Conservation (phyloP, 192 early-diverging fungal species). For the Coemansia sp. region DNA sequence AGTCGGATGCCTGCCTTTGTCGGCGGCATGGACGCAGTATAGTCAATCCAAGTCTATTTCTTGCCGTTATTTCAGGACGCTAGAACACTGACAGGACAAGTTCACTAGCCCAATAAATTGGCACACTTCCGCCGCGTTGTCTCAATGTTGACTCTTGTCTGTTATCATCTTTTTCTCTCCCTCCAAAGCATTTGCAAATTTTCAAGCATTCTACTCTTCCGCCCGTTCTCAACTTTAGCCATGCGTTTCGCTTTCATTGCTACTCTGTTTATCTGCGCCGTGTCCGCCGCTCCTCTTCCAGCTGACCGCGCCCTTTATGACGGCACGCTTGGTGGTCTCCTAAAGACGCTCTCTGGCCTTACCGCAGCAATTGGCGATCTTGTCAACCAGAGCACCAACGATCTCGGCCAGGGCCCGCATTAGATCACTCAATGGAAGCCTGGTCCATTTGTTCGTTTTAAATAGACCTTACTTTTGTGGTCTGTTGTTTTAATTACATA, state of each 20-base stretch:
- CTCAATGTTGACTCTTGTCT: neutral
- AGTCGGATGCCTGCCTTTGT: neutral
- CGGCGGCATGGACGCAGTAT: neutral
- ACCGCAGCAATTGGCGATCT: conserved; percentile 41
- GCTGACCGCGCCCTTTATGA: conserved; percentile 36
- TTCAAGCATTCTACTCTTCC: neutral
- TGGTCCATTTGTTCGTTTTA: conserved; percentile 6
- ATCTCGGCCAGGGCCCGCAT: conserved; percentile 52
- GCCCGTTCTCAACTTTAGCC: neutral
- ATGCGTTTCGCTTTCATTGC: conserved; percentile 46
- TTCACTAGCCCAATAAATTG: conserved; percentile 1
- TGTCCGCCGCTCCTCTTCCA: conserved; percentile 40
- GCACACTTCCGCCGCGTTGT: neutral
- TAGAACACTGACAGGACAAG: neutral
- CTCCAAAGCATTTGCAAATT: neutral
- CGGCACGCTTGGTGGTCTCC: conserved; percentile 41
- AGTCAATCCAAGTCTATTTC: neutral
- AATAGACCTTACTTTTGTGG: conserved; percentile 1
- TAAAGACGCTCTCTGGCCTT: conserved; percentile 44
- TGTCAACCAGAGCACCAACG: conserved; percentile 49
- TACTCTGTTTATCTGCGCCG: conserved; percentile 25
- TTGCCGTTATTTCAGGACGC: neutral
- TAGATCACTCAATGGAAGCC: conserved; percentile 9
- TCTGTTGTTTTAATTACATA: conserved; percentile 19
- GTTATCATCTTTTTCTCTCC: neutral